These are phyloP conservation scores for Pythium graminicola DNA, from an alignment of 352 stramenopile species.

Conservation along the genomic window DNA sequence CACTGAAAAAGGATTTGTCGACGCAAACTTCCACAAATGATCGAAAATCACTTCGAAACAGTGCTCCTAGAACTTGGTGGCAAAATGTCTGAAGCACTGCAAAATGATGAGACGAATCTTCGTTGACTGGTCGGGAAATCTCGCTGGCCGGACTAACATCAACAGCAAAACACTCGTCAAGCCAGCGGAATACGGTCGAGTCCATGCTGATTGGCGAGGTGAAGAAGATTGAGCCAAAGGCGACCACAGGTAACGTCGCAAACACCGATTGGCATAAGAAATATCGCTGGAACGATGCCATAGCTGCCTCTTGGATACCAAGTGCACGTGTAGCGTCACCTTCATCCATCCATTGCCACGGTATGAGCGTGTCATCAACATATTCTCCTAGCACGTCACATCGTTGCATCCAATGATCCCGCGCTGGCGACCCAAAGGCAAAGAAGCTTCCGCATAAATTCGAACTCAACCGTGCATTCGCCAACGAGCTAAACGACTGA, in stretches of 20 bases:
- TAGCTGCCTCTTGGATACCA: conserved; percentile 23
- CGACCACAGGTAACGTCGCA: conserved; percentile 19
- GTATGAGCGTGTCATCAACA: conserved; percentile 20
- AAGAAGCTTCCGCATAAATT: conserved; percentile 35
- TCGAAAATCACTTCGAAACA: conserved; percentile 31
- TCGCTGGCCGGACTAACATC: conserved; percentile 12
- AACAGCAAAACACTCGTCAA: conserved; percentile 56
- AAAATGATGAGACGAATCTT: conserved; percentile 28
- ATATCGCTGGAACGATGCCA: conserved; percentile 25
- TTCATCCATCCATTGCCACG: conserved; percentile 51
- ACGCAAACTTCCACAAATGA: conserved; percentile 29
- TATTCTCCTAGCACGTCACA: conserved; percentile 39
- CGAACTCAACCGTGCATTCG: conserved; percentile 16
- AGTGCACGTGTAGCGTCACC: conserved; percentile 23
- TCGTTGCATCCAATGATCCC: conserved; percentile 34
- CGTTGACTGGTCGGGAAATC: background rate
- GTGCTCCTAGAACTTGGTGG: conserved; percentile 25
- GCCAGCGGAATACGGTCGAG: conserved; percentile 31
- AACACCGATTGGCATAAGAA: conserved; percentile 32
- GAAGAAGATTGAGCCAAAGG: conserved; percentile 15
- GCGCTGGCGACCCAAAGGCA: conserved; percentile 12
- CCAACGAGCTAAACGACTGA: conserved; percentile 35
- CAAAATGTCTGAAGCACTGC: conserved; percentile 37
- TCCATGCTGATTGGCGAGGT: conserved; percentile 12
- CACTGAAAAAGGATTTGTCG: conserved; percentile 35